These are phyloP conservation scores for Ganoderma resinaceum DNA, from an alignment of 1,284 basidiomycete genomes.

Conservation along the genomic window DNA sequence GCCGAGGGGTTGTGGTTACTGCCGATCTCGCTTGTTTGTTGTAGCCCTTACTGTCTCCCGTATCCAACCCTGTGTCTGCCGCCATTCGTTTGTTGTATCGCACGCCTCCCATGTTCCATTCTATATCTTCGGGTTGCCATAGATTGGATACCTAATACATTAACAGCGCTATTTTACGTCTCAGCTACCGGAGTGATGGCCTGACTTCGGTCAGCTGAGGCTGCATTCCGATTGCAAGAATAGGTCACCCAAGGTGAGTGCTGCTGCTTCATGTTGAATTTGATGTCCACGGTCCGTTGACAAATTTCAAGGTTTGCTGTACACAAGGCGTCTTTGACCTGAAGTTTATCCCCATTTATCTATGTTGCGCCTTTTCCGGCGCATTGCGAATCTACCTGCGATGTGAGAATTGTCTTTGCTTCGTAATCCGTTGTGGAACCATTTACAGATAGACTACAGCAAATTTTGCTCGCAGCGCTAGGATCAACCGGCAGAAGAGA, in stretches of 20 bases:
- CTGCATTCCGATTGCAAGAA: background rate
- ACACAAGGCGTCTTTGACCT: background rate
- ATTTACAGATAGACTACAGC: no score
- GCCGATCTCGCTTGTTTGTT: background rate
- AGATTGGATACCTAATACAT: background rate
- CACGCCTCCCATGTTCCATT: background rate
- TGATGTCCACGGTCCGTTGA: background rate
- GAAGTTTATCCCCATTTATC: background rate
- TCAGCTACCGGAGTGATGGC: background rate
- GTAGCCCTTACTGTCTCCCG: background rate
- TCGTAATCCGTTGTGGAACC: no score
- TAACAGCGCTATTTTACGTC: background rate
- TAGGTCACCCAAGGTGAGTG: background rate
- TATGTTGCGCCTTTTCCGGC: background rate
- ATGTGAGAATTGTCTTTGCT: no score
- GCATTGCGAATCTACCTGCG: background rate
- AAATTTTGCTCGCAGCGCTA: no score
- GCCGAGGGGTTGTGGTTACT: background rate
- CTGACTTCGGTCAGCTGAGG: background rate
- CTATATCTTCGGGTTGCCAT: background rate
- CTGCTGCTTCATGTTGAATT: background rate
- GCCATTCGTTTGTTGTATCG: slow-evolving; percentile 1
- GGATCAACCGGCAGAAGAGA: no score
- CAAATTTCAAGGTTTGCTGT: no score
- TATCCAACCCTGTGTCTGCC: background rate